These are phyloP conservation scores for Phytophthora ohioensis DNA, from an alignment of 352 stramenopile species.

Conservation along the genomic window DNA sequence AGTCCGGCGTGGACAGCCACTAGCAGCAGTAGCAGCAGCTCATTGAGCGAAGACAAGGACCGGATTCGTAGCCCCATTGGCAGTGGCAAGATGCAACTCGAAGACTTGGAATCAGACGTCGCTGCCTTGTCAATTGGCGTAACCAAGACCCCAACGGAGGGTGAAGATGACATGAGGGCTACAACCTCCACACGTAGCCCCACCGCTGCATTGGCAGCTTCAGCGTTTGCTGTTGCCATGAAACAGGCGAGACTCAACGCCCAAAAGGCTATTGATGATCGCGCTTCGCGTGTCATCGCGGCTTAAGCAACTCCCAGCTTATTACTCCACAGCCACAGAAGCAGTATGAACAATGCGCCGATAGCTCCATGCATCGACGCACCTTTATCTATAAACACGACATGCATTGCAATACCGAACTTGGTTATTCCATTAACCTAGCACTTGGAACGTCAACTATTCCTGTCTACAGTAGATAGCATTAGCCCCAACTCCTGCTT, in stretches of 20 bases:
- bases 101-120: constrained; percentile 45
- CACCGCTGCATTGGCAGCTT: constrained; percentile 61
- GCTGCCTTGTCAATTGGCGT: constrained; percentile 24
- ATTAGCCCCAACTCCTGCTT: background rate
- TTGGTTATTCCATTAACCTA: background rate
- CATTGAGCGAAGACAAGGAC: constrained; percentile 46
- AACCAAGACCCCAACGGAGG: constrained; percentile 26
- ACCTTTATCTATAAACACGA: constrained; percentile 47
- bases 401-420: constrained; percentile 20
- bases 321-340: constrained; percentile 24
- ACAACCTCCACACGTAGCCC: constrained; percentile 42
- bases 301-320: constrained; percentile 33
- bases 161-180: constrained; percentile 32
- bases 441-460: constrained; percentile 24
- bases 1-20: constrained; percentile 44
- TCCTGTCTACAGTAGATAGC: constrained; percentile 10
- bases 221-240: constrained; percentile 80
- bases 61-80: constrained; percentile 19
- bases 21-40: constrained; percentile 49
- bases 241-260: constrained; percentile 80
- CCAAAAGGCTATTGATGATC: constrained; percentile 68
- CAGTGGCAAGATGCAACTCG: constrained; percentile 41
- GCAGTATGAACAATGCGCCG: constrained; percentile 28
- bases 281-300: constrained; percentile 44
- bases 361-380: constrained; percentile 8